Conservation (phyloP, 768 basidiomycete genomes). For the Leucosporidium yakuticum region DNA sequence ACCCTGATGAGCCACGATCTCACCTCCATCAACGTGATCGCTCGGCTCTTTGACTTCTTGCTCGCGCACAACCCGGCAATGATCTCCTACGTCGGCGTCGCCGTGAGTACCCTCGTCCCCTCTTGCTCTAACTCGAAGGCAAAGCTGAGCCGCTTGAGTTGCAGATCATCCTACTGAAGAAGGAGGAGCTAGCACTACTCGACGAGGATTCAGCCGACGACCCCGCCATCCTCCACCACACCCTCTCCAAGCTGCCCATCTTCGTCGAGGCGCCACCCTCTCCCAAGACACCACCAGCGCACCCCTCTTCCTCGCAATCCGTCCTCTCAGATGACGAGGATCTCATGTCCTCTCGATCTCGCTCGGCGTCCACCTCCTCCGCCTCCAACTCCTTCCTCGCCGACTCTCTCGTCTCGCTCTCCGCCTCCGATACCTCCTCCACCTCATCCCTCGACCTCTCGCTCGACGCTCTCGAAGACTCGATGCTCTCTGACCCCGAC, state of each 20-base stretch:
- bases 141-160: not conserved
- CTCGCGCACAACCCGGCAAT: constrained; percentile 47
- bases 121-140: too few relatives aligned
- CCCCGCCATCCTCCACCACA: constrained; percentile 45
- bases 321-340: constrained; percentile 5
- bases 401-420: constrained; percentile 19
- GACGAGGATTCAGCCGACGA: constrained; percentile 42
- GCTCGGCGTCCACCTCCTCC: not conserved
- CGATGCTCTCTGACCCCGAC: constrained; percentile 30
- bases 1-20: constrained; percentile 49
- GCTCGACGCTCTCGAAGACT: constrained; percentile 15
- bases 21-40: constrained; percentile 43
- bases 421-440: not conserved
- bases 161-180: constrained; percentile 43
- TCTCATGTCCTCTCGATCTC: constrained; percentile 15
- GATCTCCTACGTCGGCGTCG: constrained; percentile 46
- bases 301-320: not conserved
- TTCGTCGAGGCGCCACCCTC: not conserved
- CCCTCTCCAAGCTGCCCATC: constrained; percentile 39
- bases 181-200: constrained; percentile 22
- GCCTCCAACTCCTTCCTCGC: constrained; percentile 17
- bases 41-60: constrained; percentile 48
- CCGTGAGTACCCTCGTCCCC: constrained; percentile 40
- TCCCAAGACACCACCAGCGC: not conserved
- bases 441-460: constrained; percentile 4